phyloP scores from a whole-genome alignment of 2,329 filamentous ascomycete genomes.

The Cladophialophora yegresii region DNA sequence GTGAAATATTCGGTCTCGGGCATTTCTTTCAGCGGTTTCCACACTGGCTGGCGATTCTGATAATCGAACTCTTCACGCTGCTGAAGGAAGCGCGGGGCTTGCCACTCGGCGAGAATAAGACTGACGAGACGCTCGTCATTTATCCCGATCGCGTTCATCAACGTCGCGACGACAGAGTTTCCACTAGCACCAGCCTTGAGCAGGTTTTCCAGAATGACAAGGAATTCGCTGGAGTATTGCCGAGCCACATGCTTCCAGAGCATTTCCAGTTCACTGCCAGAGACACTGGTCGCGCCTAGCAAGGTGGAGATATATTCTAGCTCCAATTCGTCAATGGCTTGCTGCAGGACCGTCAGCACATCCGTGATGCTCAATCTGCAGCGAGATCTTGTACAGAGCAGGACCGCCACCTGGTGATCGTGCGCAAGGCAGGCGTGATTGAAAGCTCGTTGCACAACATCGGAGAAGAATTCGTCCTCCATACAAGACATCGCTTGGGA shows the following conservation, averaged over 20 bases:
- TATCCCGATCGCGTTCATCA: neutral
- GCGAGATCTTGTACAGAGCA: conserved; percentile 12
- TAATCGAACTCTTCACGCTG: conserved; percentile 16
- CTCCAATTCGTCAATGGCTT: conserved; percentile 14
- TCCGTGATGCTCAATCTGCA: conserved; percentile 3
- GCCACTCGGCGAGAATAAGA: conserved; percentile 14
- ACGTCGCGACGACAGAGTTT: neutral
- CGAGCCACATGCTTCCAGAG: conserved; percentile 13
- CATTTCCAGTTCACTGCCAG: conserved; percentile 5
- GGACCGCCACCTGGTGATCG: conserved; percentile 3
- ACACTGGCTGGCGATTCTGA: neutral
- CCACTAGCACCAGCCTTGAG: conserved; percentile 15
- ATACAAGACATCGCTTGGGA: conserved; percentile 13
- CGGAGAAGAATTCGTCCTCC: conserved; percentile 9
- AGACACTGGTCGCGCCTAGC: conserved; percentile 1
- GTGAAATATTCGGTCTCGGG: conserved; percentile 4
- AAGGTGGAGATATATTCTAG: conserved; percentile 1
- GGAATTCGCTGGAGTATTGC: neutral
- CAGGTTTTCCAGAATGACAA: neutral
- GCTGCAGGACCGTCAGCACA: neutral
- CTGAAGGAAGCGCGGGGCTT: neutral
- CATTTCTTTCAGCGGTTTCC: neutral
- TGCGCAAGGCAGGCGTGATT: conserved; percentile 15
- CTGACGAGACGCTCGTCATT: conserved; percentile 2
- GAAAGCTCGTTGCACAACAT: conserved; percentile 13